phyloP scores from a whole-genome alignment of 352 stramenopile genomes.

The Globisporangium solare region DNA sequence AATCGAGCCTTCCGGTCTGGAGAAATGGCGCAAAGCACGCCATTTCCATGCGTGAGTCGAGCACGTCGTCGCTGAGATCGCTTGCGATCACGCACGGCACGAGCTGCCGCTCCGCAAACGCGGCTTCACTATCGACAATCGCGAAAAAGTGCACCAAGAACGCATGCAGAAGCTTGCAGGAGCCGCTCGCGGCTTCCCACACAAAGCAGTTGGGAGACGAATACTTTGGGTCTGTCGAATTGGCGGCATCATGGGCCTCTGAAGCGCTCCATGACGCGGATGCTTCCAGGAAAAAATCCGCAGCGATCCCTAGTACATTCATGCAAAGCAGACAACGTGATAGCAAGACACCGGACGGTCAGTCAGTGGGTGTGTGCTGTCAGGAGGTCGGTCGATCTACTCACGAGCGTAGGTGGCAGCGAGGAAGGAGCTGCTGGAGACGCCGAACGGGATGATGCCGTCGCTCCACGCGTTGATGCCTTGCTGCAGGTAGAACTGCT shows the following conservation, averaged over 20 bases:
- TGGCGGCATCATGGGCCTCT: background rate
- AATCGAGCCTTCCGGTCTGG: constrained; percentile 40
- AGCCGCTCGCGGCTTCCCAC: constrained; percentile 78
- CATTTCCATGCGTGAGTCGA: constrained; percentile 57
- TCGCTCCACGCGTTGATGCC: constrained; percentile 74
- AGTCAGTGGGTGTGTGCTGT: no score
- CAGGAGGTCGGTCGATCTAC: background rate
- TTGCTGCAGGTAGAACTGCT: constrained; percentile 74
- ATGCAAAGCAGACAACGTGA: background rate
- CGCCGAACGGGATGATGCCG: constrained; percentile 65
- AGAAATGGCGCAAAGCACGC: constrained; percentile 52
- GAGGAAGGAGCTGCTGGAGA: constrained; percentile 78
- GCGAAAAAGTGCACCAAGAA: constrained; percentile 68
- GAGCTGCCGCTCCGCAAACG: constrained; percentile 25
- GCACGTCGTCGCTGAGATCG: constrained; percentile 68
- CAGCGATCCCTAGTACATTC: constrained; percentile 17
- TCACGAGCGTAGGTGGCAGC: constrained; percentile 55
- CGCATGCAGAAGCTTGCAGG: constrained; percentile 75
- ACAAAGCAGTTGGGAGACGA: constrained; percentile 61
- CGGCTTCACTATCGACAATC: constrained; percentile 20
- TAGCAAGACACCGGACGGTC: background rate
- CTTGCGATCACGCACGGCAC: constrained; percentile 60
- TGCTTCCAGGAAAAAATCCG: constrained; percentile 41
- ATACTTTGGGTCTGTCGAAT: no score
- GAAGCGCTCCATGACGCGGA: background rate